Evolutionary conservation across 2,329 filamentous ascomycete genomes (phyloP).

Genomic region (Sporothrix inflata): DNA sequence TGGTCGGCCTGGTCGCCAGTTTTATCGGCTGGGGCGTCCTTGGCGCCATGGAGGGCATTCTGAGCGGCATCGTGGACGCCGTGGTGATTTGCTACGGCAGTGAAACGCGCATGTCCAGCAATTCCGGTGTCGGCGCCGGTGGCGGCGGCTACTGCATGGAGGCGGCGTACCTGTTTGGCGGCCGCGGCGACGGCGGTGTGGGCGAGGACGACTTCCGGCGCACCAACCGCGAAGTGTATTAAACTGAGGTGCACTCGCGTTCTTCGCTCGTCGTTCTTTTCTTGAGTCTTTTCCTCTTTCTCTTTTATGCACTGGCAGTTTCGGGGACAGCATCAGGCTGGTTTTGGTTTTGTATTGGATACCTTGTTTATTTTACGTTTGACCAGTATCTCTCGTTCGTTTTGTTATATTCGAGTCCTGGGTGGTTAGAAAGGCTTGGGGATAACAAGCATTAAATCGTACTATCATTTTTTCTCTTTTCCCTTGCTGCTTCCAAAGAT

Average conservation of each 20-base stretch:
- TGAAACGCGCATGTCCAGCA: slow-evolving; percentile 70
- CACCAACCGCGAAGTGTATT: slow-evolving; percentile 32
- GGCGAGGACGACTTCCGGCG: slow-evolving; percentile 29
- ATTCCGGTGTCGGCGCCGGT: slow-evolving; percentile 40
- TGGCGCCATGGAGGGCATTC: slow-evolving; percentile 84
- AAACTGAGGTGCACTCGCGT: background rate
- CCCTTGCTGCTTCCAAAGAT: background rate
- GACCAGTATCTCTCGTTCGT: background rate
- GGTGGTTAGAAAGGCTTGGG: background rate
- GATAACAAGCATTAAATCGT: background rate
- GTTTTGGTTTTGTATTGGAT: slow-evolving; percentile 10
- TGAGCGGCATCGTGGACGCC: slow-evolving; percentile 85
- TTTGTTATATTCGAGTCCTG: background rate
- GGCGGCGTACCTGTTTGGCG: slow-evolving; percentile 85
- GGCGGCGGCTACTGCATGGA: slow-evolving; percentile 86
- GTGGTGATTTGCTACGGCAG: slow-evolving; percentile 93
- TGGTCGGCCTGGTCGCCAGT: slow-evolving; percentile 88
- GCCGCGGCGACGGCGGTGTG: slow-evolving; percentile 41
- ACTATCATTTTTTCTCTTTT: background rate
- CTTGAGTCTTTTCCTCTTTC: background rate
- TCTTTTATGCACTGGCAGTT: background rate
- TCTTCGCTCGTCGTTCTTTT: background rate
- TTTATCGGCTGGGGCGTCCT: slow-evolving; percentile 95
- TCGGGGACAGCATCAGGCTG: slow-evolving; percentile 14
- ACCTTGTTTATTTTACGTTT: slow-evolving; percentile 16